Conservation (phyloP, 352 stramenopile species). For the Phytophthora macrochlamydospora region DNA sequence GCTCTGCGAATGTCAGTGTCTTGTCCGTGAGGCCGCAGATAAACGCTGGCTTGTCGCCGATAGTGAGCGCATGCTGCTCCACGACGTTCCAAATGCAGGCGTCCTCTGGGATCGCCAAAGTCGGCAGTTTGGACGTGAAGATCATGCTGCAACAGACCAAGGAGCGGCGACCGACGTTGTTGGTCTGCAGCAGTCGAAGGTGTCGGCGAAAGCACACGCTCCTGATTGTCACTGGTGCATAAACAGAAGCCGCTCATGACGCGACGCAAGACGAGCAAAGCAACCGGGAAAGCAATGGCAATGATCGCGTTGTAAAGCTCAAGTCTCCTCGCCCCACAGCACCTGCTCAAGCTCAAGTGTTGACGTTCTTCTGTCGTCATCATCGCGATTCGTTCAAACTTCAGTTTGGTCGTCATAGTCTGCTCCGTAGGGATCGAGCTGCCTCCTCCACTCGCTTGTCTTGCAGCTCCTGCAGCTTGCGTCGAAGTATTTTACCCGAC, state of each 20-base stretch:
- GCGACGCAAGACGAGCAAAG: not conserved
- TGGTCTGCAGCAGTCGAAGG: not conserved
- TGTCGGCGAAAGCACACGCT: not conserved
- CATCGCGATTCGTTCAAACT: not conserved
- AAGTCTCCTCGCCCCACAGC: not conserved
- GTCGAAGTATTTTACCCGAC: slow-evolving; percentile 90
- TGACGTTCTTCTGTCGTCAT: not conserved
- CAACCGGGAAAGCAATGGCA: not conserved
- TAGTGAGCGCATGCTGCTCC: slow-evolving; percentile 36
- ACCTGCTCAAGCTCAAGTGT: not conserved
- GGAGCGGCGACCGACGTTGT: not conserved
- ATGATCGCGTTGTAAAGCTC: too few species aligned
- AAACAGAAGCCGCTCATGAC: not conserved
- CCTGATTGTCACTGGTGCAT: not conserved
- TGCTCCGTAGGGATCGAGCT: slow-evolving; percentile 11
- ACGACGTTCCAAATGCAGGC: slow-evolving; percentile 44
- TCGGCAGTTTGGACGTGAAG: slow-evolving; percentile 42
- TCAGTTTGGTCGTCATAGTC: slow-evolving; percentile 8
- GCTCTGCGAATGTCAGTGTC: slow-evolving; percentile 38
- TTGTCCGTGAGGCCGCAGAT: slow-evolving; percentile 51
- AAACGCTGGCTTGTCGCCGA: slow-evolving; percentile 33
- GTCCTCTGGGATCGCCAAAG: slow-evolving; percentile 34
- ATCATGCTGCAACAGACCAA: slow-evolving; percentile 27
- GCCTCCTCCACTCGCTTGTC: slow-evolving; percentile 41
- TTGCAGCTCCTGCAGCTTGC: slow-evolving; percentile 67